phyloP scores from a whole-genome alignment of 768 basidiomycete genomes.

The Artomyces pyxidatus region DNA sequence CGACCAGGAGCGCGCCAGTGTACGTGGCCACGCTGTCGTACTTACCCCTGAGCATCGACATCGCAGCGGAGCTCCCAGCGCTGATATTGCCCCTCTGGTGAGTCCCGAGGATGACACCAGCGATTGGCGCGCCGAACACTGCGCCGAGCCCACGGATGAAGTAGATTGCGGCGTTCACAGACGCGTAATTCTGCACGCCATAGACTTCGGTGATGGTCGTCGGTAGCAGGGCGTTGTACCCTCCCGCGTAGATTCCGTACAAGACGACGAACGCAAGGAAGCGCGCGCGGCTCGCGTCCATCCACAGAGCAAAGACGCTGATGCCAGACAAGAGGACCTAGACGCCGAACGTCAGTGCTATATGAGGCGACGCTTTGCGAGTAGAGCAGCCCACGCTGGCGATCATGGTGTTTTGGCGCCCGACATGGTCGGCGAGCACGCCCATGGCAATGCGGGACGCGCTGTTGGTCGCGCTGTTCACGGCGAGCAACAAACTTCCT shows the following conservation, averaged over 20 bases:
- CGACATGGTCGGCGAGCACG: conserved; percentile 32
- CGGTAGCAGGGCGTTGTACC: conserved; percentile 37
- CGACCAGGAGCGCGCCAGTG: conserved; percentile 28
- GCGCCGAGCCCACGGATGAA: conserved; percentile 35
- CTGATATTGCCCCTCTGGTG: conserved; percentile 14
- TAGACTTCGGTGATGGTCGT: conserved; percentile 37
- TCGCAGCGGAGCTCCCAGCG: background rate
- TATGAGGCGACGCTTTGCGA: background rate
- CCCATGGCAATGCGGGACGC: conserved; percentile 34
- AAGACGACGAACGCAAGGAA: conserved; percentile 33
- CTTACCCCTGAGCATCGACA: conserved; percentile 21
- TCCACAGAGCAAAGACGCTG: conserved; percentile 35
- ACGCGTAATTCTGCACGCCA: conserved; percentile 33
- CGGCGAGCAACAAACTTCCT: conserved; percentile 31
- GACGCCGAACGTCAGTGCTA: background rate
- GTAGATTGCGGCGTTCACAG: conserved; percentile 34
- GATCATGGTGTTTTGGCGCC: conserved; percentile 38
- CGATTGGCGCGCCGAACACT: conserved; percentile 33
- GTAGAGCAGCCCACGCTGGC: conserved; percentile 22
- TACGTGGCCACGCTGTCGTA: conserved; percentile 33
- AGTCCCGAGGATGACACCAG: conserved; percentile 32
- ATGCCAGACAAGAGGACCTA: conserved; percentile 33
- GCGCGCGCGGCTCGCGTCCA: conserved; percentile 27
- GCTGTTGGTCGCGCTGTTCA: conserved; percentile 37
- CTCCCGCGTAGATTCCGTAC: conserved; percentile 37